These are phyloP conservation scores for Penicillium sp. DNA, from an alignment of 2,329 filamentous ascomycete species.

Conservation along the genomic window DNA sequence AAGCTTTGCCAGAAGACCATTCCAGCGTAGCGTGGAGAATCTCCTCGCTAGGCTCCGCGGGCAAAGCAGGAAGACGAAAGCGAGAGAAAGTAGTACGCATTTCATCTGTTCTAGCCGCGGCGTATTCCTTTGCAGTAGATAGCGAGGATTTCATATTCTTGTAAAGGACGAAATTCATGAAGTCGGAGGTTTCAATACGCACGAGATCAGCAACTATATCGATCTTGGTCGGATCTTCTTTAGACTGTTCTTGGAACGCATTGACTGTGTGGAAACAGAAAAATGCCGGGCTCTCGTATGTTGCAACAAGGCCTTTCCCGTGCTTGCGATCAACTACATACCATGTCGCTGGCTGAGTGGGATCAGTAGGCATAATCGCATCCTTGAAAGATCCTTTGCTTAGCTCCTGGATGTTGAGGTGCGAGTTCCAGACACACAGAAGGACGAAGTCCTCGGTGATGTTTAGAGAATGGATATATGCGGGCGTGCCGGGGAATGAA, in stretches of 20 bases:
- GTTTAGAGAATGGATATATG: constrained; percentile 84
- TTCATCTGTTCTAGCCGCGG: constrained; percentile 35
- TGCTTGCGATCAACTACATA: constrained; percentile 68
- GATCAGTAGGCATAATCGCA: constrained; percentile 65
- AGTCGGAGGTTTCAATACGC: constrained; percentile 63
- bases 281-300: constrained; percentile 66
- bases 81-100: constrained; percentile 29
- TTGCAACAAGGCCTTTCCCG: constrained; percentile 66
- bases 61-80: constrained; percentile 41
- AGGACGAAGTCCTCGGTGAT: constrained; percentile 70
- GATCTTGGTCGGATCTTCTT: constrained; percentile 30
- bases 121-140: constrained; percentile 42
- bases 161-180: constrained; percentile 70
- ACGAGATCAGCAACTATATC: constrained; percentile 67
- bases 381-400: constrained; percentile 53
- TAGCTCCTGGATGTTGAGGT: constrained; percentile 51
- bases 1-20: constrained; percentile 25
- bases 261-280: constrained; percentile 84
- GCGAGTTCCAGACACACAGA: constrained; percentile 70
- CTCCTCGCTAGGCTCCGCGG: constrained; percentile 14
- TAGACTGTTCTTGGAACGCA: constrained; percentile 64
- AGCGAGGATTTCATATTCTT: constrained; percentile 63
- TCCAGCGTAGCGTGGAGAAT: constrained; percentile 24
- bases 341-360: constrained; percentile 63
- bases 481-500: constrained; percentile 58